phyloP scores from a whole-genome alignment of 257 asterid genomes.

The Agastache rugosa region DNA sequence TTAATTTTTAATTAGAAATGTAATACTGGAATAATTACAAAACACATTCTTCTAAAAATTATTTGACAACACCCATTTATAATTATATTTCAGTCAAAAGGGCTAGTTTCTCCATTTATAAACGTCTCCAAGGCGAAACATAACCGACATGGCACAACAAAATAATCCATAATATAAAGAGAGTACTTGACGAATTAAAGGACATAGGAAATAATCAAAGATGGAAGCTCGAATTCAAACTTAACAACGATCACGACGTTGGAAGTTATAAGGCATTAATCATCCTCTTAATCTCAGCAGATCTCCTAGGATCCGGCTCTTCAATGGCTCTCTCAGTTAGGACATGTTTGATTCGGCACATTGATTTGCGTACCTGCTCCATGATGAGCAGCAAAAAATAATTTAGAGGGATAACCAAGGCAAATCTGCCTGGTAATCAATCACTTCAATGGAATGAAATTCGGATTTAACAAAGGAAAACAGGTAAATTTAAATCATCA shows the following conservation, averaged over 20 bases:
- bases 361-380: slow-evolving; percentile 83
- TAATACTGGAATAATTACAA: too few species aligned
- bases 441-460: not conserved
- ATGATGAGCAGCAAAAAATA: not conserved
- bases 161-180: not conserved
- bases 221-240: not conserved
- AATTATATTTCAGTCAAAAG: too few species aligned
- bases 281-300: slow-evolving; percentile 94
- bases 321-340: slow-evolving; percentile 95
- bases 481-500: not conserved
- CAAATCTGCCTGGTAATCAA: not conserved
- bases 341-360: slow-evolving; percentile 95
- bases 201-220: not conserved
- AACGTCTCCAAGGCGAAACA: slow-evolving; percentile 7
- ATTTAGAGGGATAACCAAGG: not conserved
- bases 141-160: not conserved
- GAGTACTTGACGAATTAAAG: not conserved
- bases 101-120: not conserved
- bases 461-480: not conserved
- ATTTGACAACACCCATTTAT: too few species aligned
- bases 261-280: slow-evolving; percentile 62
- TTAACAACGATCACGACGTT: not conserved
- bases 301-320: slow-evolving; percentile 89
- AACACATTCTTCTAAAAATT: too few species aligned
- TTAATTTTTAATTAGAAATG: too few species aligned